Evolutionary conservation across 2,329 filamentous ascomycete genomes (phyloP).

Genomic region (Cyphellophora attinorum): DNA sequence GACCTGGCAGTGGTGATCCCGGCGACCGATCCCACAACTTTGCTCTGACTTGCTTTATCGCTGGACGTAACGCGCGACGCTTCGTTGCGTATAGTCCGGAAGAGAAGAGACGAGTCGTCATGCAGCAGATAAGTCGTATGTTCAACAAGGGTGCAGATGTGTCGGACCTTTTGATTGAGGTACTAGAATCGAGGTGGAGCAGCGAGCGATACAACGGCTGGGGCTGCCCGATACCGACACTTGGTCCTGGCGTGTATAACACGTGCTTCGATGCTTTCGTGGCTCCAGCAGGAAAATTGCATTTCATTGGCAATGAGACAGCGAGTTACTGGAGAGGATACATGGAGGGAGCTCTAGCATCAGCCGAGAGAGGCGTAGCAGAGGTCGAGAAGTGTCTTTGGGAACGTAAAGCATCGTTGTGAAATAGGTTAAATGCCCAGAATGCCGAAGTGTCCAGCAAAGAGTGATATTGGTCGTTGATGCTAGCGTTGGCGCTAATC

Average conservation of each 20-base stretch:
- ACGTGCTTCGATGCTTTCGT: conserved; percentile 19
- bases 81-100: conserved; percentile 7
- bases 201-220: too few relatives aligned
- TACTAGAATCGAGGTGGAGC: too few relatives aligned
- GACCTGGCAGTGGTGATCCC: too few relatives aligned
- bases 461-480: too few relatives aligned
- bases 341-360: conserved; percentile 48
- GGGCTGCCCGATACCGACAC: neutral
- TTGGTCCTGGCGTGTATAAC: neutral
- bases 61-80: conserved; percentile 10
- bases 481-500: too few relatives aligned
- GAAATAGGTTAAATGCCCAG: too few relatives aligned
- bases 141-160: neutral
- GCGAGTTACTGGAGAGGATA: conserved; percentile 46
- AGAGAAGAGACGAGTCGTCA: conserved; percentile 7
- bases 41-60: conserved; percentile 25
- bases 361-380: conserved; percentile 37
- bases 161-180: neutral
- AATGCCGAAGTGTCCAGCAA: too few relatives aligned
- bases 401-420: too few relatives aligned
- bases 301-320: conserved; percentile 49
- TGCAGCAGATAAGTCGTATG: conserved; percentile 8
- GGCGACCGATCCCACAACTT: conserved; percentile 17
- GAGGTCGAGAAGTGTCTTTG: too few relatives aligned
- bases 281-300: conserved; percentile 29